Conservation (phyloP, 108 stramenopile genomes). For the Nannochloropsis salina region DNA sequence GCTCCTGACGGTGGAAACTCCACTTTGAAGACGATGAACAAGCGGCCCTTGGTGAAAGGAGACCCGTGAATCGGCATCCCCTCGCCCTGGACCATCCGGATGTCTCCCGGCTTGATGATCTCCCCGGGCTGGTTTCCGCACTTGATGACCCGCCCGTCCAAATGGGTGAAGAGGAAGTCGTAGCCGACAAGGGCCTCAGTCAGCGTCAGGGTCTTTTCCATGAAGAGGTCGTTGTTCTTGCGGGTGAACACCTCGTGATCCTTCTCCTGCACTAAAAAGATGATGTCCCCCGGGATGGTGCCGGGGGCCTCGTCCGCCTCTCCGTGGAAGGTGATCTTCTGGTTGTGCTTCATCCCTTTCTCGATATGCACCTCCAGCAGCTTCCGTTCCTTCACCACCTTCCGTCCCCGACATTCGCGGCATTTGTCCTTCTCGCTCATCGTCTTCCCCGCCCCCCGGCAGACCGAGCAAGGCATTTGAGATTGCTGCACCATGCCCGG, state of each 20-base stretch:
- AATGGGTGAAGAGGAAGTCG: constrained; percentile 75
- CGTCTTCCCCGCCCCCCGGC: constrained; percentile 74
- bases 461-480: constrained; percentile 69
- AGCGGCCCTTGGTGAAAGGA: constrained; percentile 86
- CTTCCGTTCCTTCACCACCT: constrained; percentile 74
- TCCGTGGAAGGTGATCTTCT: constrained; percentile 85
- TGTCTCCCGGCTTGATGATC: constrained; percentile 63
- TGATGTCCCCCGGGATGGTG: constrained; percentile 85
- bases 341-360: constrained; percentile 88
- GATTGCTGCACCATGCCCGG: constrained; percentile 95
- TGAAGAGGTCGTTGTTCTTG: constrained; percentile 90
- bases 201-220: constrained; percentile 79
- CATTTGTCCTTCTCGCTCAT: constrained; percentile 56
- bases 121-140: constrained; percentile 81
- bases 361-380: constrained; percentile 87
- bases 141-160: constrained; percentile 79
- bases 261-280: constrained; percentile 95
- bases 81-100: constrained; percentile 78
- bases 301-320: constrained; percentile 96
- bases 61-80: constrained; percentile 90
- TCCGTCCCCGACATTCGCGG: constrained; percentile 47
- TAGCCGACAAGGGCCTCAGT: constrained; percentile 94
- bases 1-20: constrained; percentile 71
- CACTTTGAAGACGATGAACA: constrained; percentile 86
- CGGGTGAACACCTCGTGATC: constrained; percentile 89